Percentiles rank a stretch among this genome's conserved stretches.
Evolutionary conservation across 805 yeast species (phyloP).

Genomic region (Candida ponderosae): DNA sequence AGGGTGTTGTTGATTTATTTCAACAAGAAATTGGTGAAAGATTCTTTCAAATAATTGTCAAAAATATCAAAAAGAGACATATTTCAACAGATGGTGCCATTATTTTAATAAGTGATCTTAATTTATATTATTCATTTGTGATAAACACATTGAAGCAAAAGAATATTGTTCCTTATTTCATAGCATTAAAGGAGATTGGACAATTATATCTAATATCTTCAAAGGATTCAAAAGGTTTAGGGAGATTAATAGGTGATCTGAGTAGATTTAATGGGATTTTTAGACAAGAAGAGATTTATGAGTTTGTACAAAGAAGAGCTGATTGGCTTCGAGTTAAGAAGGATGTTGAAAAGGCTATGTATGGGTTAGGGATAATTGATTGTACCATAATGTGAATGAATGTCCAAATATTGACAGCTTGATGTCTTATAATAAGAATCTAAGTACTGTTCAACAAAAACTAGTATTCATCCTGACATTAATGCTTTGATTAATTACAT

Average conservation of each 20-base stretch:
- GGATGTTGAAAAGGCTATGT: conserved; percentile 91
- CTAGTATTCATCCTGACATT: no score
- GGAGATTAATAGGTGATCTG: conserved; percentile 74
- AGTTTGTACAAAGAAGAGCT: conserved; percentile 76
- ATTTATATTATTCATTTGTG: conserved; percentile 69
- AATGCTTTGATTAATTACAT: no score
- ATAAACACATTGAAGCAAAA: conserved; percentile 49
- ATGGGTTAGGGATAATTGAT: conserved; percentile 79
- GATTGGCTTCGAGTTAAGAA: conserved; percentile 77
- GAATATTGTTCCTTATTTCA: conserved; percentile 67
- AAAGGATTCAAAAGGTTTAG: conserved; percentile 77
- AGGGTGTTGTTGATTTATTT: conserved; percentile 81
- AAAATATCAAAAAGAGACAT: conserved; percentile 63
- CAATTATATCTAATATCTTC: conserved; percentile 69
- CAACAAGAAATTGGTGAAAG: conserved; percentile 92
- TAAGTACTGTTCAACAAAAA: neutral
- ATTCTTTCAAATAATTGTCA: conserved; percentile 68
- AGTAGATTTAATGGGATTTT: conserved; percentile 84
- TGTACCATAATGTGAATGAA: conserved; percentile 49
- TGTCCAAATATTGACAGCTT: neutral
- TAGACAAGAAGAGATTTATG: conserved; percentile 90
- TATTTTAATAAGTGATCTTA: conserved; percentile 73
- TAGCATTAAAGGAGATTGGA: conserved; percentile 77
- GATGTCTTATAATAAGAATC: neutral
- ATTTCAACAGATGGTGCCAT: conserved; percentile 81